Percentiles rank a stretch among this genome's conserved stretches.
Evolutionary conservation across 495 filamentous ascomycete species (phyloP).

Genomic region (Amphirosellinia nigrospora): DNA sequence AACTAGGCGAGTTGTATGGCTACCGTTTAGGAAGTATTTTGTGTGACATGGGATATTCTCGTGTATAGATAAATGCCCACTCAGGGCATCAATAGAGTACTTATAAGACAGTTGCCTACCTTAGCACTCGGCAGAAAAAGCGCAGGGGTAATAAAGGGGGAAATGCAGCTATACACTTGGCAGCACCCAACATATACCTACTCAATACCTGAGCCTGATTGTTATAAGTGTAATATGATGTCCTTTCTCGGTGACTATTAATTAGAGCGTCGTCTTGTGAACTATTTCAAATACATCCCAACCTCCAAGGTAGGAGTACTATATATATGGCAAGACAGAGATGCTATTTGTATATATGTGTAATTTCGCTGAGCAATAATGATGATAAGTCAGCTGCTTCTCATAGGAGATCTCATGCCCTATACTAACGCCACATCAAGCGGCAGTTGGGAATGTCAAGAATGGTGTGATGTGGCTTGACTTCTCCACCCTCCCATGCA

Average conservation of each 20-base stretch:
- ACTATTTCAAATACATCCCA: neutral
- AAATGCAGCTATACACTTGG: neutral
- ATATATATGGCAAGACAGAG: neutral
- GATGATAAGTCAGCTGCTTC: conserved; percentile 3
- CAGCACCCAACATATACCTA: no score
- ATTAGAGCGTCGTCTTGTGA: neutral
- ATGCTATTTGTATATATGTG: neutral
- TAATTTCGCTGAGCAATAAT: neutral
- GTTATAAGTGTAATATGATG: neutral
- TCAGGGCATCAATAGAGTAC: neutral
- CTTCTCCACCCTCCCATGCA: neutral
- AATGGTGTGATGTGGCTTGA: conserved; percentile 18
- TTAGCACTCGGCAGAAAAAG: neutral
- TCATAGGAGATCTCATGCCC: neutral
- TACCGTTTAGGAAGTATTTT: neutral
- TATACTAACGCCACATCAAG: conserved; percentile 6
- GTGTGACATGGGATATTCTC: neutral
- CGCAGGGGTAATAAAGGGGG: neutral
- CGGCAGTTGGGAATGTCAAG: neutral
- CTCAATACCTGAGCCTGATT: no score
- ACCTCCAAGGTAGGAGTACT: no score
- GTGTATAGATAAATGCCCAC: neutral
- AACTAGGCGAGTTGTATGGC: neutral
- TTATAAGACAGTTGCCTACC: neutral
- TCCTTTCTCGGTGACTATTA: neutral